Evolutionary conservation across 257 asterid genomes (phyloP), one percentile per base, ranked within the genome.

Genomic region (Marsdenia floribunda): DNA sequence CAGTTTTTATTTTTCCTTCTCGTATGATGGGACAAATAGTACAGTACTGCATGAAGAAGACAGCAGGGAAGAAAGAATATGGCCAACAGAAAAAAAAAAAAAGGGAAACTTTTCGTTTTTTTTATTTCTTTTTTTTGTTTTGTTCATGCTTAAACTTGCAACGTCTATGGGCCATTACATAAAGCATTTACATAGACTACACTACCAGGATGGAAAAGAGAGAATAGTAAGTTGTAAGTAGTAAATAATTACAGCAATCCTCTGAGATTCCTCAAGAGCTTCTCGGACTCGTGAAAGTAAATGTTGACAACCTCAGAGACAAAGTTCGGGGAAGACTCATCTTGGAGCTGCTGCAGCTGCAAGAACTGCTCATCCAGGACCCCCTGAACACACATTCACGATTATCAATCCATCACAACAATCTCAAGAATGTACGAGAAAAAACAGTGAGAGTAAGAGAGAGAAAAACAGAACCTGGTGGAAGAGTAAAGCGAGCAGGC

Each of bases 341-440:
- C 99, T 78, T 94, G 97, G 40, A 94, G 85, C 49, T 92, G 97
- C 70, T 90, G 97, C 14, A 92, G 83, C 86, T 92, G 98, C 82
- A 94, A 53, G 82, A 86, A 94, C 76, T 94, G 99, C 78, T 94
- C 99, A 49, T 92, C 97, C 83, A 94, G 71, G 1, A 94, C 97
- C 60, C 98, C 98, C 96, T 90, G 38, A 11, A 61, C 4, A 15
- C 49, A 22, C 2, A 37, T 16, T 26, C 21, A 35, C 35, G 5
- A 47, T 0, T 26, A 70, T 35, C 26, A 21, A 21, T 16, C 11
- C 5, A 60, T 21, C 8, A 60, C n/a, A n/a, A 49, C 10, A 33
- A 46, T 19, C 6, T 19, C 11, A 24, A 15, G 0, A 12, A 60
- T 6, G 37, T 38, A 50, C 21, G 53, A 54, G 49, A 37, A 3